Evolutionary conservation across 768 basidiomycete species (phyloP).

Genomic region (Kwoniella sp.): DNA sequence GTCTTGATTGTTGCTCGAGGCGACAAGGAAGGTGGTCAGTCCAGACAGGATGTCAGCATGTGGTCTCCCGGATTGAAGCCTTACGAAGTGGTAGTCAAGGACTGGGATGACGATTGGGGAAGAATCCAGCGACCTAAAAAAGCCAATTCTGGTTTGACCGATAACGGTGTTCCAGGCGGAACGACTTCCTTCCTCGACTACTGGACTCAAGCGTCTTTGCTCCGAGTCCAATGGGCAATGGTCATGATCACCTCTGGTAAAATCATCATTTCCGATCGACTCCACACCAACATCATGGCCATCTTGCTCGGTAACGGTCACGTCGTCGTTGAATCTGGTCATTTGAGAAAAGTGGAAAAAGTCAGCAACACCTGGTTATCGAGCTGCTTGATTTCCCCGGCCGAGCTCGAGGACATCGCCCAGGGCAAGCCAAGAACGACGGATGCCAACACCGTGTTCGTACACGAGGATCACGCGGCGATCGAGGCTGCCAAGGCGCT

Average conservation of each 20-base stretch:
- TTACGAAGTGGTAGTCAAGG: background rate
- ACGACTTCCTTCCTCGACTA: constrained; percentile 4
- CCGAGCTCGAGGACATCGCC: constrained; percentile 6
- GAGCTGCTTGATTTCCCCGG: constrained; percentile 1
- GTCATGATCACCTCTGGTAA: constrained; percentile 7
- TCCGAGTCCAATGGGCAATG: constrained; percentile 17
- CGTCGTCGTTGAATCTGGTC: constrained; percentile 12
- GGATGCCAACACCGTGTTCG: constrained; percentile 16
- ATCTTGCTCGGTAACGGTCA: constrained; percentile 7
- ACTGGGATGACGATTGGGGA: constrained; percentile 15
- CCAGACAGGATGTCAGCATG: constrained; percentile 4
- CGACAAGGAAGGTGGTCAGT: constrained; percentile 18
- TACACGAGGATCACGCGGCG: constrained; percentile 8
- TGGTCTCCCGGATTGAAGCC: constrained; percentile 4
- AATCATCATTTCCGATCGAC: constrained; percentile 14
- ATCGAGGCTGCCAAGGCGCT: constrained; percentile 7
- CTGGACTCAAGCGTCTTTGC: constrained; percentile 11
- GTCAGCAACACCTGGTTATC: constrained; percentile 15
- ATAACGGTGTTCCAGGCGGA: constrained; percentile 3
- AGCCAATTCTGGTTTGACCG: constrained; percentile 14
- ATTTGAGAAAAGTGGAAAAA: constrained; percentile 11
- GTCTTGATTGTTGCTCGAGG: constrained; percentile 10
- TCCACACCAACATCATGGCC: constrained; percentile 17
- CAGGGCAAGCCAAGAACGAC: constrained; percentile 8
- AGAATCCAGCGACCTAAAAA: constrained; percentile 11